Base-by-base conservation (phyloP, 108 stramenopile genomes). In the Ochromonas danica region DNA sequence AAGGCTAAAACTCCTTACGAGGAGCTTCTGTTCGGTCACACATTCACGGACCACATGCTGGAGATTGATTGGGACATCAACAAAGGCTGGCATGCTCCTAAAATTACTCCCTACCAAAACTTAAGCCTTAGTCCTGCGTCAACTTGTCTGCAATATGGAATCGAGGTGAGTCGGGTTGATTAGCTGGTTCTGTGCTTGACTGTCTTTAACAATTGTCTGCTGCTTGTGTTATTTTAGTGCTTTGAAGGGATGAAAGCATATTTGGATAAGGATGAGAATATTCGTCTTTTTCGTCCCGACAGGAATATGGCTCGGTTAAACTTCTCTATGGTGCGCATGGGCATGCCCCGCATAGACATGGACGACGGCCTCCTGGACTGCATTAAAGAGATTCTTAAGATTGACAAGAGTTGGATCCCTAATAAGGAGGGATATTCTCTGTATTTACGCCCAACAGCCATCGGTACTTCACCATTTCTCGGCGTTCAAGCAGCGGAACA, bases 381-480 rank as follows among this genome's bases (percentile, higher is more conserved):
- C 83, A 1, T 82, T 51, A 30, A 82, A 22, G 63, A 82, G 63
- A 43, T 81, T 0, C 0, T 85, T 3, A 1, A 42, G 1, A 43
- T 51, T 62, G 95, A 98, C 70, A 51, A 87, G 77, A 84, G 90
- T 67, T 98, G 96, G 96, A 93, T 98, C 39, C 95, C 96, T 10
- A 71, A 90, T 27, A 94, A 93, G 6, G 92, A 93, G 78, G 96
- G 96, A n/a, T 96, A 96, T 80, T 92, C 93, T 17, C 83, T 96
- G n/a, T 98, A 98, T 86, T 75, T 98, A 60, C 91, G 97, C 28
- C 97, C 97, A 22, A 96, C 96, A 0, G 94, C 93, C 25, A 89
- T 98, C 43, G 89, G 93, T 70, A 97, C 94, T 43, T 89, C 94
- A 65, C 89, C 88, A 61, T 92, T 85, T 67, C 85, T 96, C 61